These are phyloP conservation scores for Lasiodiplodia hormozganensis DNA, from an alignment of 2,329 filamentous ascomycete genomes.

Conservation along the genomic window DNA sequence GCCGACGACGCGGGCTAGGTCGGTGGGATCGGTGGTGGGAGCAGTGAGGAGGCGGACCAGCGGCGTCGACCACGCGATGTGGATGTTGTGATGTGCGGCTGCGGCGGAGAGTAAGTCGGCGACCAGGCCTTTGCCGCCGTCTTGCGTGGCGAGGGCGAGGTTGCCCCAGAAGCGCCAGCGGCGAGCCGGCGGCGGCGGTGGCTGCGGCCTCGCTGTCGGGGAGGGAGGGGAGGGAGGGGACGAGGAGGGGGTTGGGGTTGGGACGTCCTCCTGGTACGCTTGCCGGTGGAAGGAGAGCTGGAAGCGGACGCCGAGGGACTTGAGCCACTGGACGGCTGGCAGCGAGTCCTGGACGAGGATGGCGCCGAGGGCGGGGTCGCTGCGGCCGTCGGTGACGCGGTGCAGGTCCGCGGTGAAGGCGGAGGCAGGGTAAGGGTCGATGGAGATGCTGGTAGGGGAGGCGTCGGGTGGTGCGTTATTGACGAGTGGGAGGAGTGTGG, in stretches of 20 bases:
- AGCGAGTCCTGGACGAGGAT: conserved; percentile 61
- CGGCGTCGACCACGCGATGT: conserved; percentile 56
- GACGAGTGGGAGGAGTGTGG: conserved; percentile 66
- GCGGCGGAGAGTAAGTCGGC: conserved; percentile 57
- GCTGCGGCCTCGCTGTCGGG: conserved; percentile 47
- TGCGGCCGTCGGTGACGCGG: conserved; percentile 62
- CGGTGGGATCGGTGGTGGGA: too few relatives aligned
- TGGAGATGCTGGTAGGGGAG: conserved; percentile 60
- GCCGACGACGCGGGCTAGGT: conserved; percentile 37
- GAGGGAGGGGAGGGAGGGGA: too few relatives aligned
- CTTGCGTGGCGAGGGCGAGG: conserved; percentile 63
- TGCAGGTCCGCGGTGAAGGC: conserved; percentile 65
- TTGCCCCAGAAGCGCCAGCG: conserved; percentile 69
- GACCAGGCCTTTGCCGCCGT: conserved; percentile 67
- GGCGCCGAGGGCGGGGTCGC: conserved; percentile 57
- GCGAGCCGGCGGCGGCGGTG: too few relatives aligned
- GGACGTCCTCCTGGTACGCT: conserved; percentile 55
- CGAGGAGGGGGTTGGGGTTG: too few relatives aligned
- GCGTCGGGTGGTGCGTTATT: conserved; percentile 57
- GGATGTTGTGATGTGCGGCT: conserved; percentile 47
- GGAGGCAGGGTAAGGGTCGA: conserved; percentile 61
- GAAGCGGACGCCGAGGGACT: conserved; percentile 59
- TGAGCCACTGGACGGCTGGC: conserved; percentile 62
- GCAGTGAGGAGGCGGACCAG: conserved; percentile 48
- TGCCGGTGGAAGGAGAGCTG: conserved; percentile 70